Evolutionary conservation across 2,329 filamentous ascomycete species (phyloP), one percentile per base, ranked within the genome.

Genomic region (Xylaria digitata): DNA sequence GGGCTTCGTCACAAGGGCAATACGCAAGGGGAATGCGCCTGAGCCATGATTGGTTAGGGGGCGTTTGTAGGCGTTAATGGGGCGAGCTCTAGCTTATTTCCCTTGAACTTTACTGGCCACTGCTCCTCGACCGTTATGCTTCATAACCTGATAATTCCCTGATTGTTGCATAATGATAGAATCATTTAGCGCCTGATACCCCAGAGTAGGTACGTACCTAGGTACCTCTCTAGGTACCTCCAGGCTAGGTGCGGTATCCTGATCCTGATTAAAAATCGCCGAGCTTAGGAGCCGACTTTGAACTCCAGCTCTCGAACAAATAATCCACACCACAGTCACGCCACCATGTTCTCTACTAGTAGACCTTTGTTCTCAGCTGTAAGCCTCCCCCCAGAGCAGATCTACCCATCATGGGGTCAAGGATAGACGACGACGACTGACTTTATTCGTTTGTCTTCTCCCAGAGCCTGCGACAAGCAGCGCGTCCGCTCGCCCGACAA

Each of bases 401-500:
- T 26, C 26, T 40, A 34, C n/a, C 4, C 40, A 26, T 32, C 49
- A 52, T 45, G 32, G 23, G 52, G 37, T n/a, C 26, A 32, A 17
- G 6, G 45, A 42, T 7, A 34, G 13, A 48, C 15, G 21, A 48
- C 15, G 21, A 19, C 19, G n/a, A 26, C 56, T 63, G 45, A 56
- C 52, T 15, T 50, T 32, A 6, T 4, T 45, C 13, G 13, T 50
- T 48, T 30, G 32, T 37, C 56, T 55, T 65, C 63, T 21, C 26
- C 5, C 71, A 85, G 83, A 78, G 79, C 68, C 80, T 84, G 75
- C 80, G 81, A 71, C 80, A 81, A 75, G 80, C 82, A 53, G 76
- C 81, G 65, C 81, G 81, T 65, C 81, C 75, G 17, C 53, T 75
- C 57, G 68, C 71, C 46, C 67, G 72, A n/a, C 71, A 68, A 21